Percentiles rank a stretch among this genome's conserved stretches.
Evolutionary conservation across 1,139 yeast species (phyloP).

Genomic region (Candida tropicalis): DNA sequence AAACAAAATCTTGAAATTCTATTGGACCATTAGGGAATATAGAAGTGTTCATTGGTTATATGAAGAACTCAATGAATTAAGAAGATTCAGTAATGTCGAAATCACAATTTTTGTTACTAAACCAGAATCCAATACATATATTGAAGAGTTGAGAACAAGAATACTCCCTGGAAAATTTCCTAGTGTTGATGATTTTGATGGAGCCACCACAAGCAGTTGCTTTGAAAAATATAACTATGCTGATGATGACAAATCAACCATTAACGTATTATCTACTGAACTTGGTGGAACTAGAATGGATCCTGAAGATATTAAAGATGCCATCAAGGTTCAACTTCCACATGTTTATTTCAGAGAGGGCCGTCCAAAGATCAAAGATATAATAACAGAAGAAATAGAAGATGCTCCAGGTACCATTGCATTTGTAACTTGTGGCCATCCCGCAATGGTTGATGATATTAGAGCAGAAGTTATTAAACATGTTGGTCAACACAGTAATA

Average conservation of each 20-base stretch:
- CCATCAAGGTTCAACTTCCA: conserved; percentile 20
- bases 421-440: conserved; percentile 41
- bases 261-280: background rate
- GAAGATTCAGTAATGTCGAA: conserved; percentile 25
- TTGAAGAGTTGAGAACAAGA: conserved; percentile 5
- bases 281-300: background rate
- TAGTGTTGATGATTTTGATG: conserved; percentile 6
- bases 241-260: conserved; percentile 4
- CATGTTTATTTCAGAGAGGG: conserved; percentile 30
- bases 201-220: conserved; percentile 5
- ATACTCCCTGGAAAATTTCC: conserved; percentile 3
- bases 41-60: conserved; percentile 48
- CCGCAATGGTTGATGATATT: conserved; percentile 36
- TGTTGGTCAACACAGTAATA: conserved; percentile 20
- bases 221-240: conserved; percentile 2
- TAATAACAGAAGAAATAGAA: conserved; percentile 25
- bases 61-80: conserved; percentile 41
- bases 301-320: conserved; percentile 10
- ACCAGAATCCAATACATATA: conserved; percentile 35
- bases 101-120: conserved; percentile 23
- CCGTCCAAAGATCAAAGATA: conserved; percentile 29
- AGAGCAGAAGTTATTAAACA: conserved; percentile 26
- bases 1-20: conserved; percentile 16
- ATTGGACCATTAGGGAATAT: conserved; percentile 51
- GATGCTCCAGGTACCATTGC: conserved; percentile 32